Evolutionary conservation across 2,329 filamentous ascomycete species (phyloP), one percentile per base, ranked within the genome.

Genomic region (Beauveria sp.): DNA sequence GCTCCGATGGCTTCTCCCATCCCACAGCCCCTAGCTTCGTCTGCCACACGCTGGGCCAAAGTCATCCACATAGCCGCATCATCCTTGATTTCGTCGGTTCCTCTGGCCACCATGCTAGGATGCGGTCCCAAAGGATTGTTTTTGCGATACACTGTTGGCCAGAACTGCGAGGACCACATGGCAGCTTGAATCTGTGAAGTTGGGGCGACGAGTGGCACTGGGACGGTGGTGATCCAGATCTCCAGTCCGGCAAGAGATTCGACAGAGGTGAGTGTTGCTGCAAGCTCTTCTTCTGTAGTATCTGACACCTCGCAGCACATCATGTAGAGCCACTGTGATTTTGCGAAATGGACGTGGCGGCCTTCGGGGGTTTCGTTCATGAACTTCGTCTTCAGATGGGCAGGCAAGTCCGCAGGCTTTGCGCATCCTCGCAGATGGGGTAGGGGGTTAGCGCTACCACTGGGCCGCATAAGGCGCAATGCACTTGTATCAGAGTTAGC

Each of bases 51-150:
- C 60, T 84, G 80, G 8, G 90, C 89, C 55, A 92, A 74, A 56
- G 77, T 81, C 80, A 89, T 87, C 83, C 84, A 93, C 61, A 82
- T 73, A 4, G 81, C 80, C 1, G 84, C 84, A 64, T 89, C 83
- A 51, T 80, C 75, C 61, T 81, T 80, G 57, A 96, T 84, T 63
- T 90, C 86, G 14, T 86, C 82, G 44, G 88, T 87, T 30, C 87
- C 85, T 62, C 88, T 85, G 47, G 83, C 78, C 61, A 93, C 84
- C 70, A 89, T 83, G 68, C 86, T 85, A 63, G 90, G 90, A 70
- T 96, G 91, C 20, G 91, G 90, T 4, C 91, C 91, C 62, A 92
- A 89, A 2, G 90, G 90, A 69, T 94, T 94, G 66, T 89, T 92
- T 76, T 92, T 92, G 65, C 90, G 88, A 75, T 94, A 96, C 54